Percentiles rank a stretch among this genome's conserved stretches.
Evolutionary conservation across 2,329 filamentous ascomycete species (phyloP).

Genomic region (Paradendryphiella salina): DNA sequence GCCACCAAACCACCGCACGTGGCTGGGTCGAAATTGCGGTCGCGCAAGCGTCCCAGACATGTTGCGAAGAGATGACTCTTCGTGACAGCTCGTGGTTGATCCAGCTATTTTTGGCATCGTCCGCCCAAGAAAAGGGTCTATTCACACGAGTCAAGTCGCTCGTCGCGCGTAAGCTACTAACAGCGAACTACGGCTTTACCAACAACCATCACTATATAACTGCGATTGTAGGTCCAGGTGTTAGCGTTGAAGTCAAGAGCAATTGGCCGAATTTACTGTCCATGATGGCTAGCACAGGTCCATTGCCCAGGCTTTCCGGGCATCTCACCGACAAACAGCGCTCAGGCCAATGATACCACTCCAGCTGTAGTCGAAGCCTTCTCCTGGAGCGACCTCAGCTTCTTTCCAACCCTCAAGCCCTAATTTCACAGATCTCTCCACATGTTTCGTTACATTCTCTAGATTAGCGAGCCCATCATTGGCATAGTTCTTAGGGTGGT

Average conservation of each 20-base stretch:
- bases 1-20: neutral
- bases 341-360: too few species aligned
- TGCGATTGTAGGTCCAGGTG: constrained; percentile 4
- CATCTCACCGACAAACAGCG: too few species aligned
- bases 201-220: constrained; percentile 5
- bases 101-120: constrained; percentile 5
- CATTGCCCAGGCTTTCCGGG: neutral
- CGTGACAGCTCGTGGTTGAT: constrained; percentile 1
- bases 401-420: too few species aligned
- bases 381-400: too few species aligned
- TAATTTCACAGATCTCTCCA: too few species aligned
- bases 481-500: too few species aligned
- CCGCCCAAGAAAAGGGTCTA: neutral
- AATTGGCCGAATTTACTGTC: too few species aligned
- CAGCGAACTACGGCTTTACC: too few species aligned
- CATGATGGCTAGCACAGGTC: too few species aligned
- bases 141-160: constrained; percentile 2
- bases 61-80: neutral
- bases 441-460: too few species aligned
- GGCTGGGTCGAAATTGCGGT: constrained; percentile 6
- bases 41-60: constrained; percentile 10
- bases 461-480: too few species aligned
- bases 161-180: neutral
- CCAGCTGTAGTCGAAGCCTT: too few species aligned
- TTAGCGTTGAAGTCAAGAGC: neutral